Evolutionary conservation across 2,329 filamentous ascomycete genomes (phyloP).

Genomic region (Neofusicoccum ribis): DNA sequence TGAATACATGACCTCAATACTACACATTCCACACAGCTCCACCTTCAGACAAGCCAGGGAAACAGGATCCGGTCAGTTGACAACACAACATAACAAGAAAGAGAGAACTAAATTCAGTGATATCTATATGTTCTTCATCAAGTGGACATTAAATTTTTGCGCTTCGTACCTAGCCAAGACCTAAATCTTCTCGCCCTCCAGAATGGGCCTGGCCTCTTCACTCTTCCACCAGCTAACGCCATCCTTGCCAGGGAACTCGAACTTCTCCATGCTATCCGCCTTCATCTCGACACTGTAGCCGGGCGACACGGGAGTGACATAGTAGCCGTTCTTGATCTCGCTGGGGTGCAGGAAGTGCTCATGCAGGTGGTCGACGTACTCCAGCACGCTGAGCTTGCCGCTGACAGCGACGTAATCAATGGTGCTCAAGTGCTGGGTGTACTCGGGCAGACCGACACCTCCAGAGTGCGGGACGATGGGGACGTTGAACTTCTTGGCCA

Average conservation of each 20-base stretch:
- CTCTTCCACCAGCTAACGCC: constrained; percentile 84
- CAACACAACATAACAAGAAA: too few relatives aligned
- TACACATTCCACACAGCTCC: too few relatives aligned
- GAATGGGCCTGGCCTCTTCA: constrained; percentile 73
- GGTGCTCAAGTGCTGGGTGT: constrained; percentile 88
- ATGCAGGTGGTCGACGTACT: constrained; percentile 91
- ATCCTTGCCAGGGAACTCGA: constrained; percentile 72
- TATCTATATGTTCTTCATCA: not conserved
- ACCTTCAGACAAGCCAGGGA: too few relatives aligned
- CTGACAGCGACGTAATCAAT: constrained; percentile 90
- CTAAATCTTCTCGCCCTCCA: constrained; percentile 58
- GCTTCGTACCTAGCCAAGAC: not conserved
- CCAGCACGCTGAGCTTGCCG: constrained; percentile 77
- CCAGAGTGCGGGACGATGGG: constrained; percentile 88
- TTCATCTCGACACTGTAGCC: constrained; percentile 96
- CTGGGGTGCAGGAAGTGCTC: constrained; percentile 87
- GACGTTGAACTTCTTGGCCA: constrained; percentile 76
- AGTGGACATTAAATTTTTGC: not conserved
- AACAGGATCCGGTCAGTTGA: too few relatives aligned
- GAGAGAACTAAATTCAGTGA: not conserved
- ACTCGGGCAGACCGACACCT: constrained; percentile 87
- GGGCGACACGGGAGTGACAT: constrained; percentile 78
- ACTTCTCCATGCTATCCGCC: constrained; percentile 79
- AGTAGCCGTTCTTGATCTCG: constrained; percentile 80
- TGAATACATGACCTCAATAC: too few relatives aligned